Conservation (phyloP, 345 rosid species). For the Mallotus nudiflorus region DNA sequence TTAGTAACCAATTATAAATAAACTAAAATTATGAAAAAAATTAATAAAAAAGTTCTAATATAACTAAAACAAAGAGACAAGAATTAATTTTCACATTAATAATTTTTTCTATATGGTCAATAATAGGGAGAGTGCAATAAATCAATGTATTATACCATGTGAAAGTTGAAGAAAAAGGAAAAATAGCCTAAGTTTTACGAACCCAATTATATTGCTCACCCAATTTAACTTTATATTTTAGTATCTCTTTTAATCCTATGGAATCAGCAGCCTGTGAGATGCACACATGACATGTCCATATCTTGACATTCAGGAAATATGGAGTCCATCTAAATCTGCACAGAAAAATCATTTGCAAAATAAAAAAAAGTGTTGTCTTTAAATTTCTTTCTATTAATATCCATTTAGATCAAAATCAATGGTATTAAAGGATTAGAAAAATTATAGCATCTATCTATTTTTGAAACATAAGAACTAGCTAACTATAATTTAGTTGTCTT, state of each 20-base stretch:
- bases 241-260: constrained; percentile 66
- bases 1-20: too few species aligned
- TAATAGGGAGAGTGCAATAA: not conserved
- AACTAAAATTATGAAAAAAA: too few species aligned
- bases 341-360: not conserved
- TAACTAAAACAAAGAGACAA: constrained; percentile 6
- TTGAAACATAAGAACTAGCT: too few species aligned
- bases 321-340: constrained; percentile 63
- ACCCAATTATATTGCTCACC: constrained; percentile 73
- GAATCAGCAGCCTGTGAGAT: constrained; percentile 68
- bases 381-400: too few species aligned
- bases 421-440: too few species aligned
- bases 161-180: not conserved
- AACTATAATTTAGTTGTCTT: too few species aligned
- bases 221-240: constrained; percentile 53
- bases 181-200: constrained; percentile 62
- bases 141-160: not conserved
- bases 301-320: constrained; percentile 60
- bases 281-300: constrained; percentile 54
- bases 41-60: too few species aligned
- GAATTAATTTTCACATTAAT: not conserved
- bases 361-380: too few species aligned
- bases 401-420: too few species aligned
- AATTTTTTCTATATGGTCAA: not conserved
- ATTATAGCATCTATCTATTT: too few species aligned